Evolutionary conservation across 1,139 yeast genomes (phyloP).

Genomic region (Blastobotrys buckinghamii): DNA sequence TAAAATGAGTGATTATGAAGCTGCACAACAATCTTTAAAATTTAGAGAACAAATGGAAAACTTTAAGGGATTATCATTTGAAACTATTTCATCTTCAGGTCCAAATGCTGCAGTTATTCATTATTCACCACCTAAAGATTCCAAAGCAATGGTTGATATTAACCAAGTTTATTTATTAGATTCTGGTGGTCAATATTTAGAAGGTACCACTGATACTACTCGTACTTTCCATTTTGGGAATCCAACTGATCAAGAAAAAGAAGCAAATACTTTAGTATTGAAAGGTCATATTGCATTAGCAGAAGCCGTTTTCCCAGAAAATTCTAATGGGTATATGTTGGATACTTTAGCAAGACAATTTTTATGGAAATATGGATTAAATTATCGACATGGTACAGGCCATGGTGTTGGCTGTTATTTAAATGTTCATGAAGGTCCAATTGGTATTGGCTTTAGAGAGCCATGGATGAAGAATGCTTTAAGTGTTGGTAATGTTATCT

Average conservation of each 20-base stretch:
- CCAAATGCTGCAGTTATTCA: slow-evolving; percentile 92
- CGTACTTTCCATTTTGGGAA: slow-evolving; percentile 78
- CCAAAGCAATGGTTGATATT: slow-evolving; percentile 66
- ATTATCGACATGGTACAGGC: slow-evolving; percentile 94
- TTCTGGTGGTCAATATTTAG: slow-evolving; percentile 89
- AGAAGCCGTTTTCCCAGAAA: slow-evolving; percentile 73
- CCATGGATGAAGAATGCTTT: slow-evolving; percentile 35
- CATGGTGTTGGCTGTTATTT: slow-evolving; percentile 94
- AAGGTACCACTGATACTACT: slow-evolving; percentile 96
- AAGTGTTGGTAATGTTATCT: slow-evolving; percentile 68
- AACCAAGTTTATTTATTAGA: slow-evolving; percentile 78
- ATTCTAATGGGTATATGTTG: slow-evolving; percentile 74
- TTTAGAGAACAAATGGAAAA: slow-evolving; percentile 50
- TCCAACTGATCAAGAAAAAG: slow-evolving; percentile 62
- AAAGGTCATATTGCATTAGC: slow-evolving; percentile 89
- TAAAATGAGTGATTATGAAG: slow-evolving; percentile 70
- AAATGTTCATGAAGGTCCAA: slow-evolving; percentile 96
- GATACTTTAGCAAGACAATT: slow-evolving; percentile 87
- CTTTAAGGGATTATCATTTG: slow-evolving; percentile 82
- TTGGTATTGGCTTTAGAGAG: slow-evolving; percentile 77
- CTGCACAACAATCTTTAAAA: slow-evolving; percentile 58
- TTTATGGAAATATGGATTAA: slow-evolving; percentile 82
- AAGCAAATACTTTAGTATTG: slow-evolving; percentile 80
- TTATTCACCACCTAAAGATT: slow-evolving; percentile 65
- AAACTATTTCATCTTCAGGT: slow-evolving; percentile 90